These are phyloP conservation scores for Testicularia cyperi DNA, from an alignment of 1,284 basidiomycete species.

Conservation along the genomic window DNA sequence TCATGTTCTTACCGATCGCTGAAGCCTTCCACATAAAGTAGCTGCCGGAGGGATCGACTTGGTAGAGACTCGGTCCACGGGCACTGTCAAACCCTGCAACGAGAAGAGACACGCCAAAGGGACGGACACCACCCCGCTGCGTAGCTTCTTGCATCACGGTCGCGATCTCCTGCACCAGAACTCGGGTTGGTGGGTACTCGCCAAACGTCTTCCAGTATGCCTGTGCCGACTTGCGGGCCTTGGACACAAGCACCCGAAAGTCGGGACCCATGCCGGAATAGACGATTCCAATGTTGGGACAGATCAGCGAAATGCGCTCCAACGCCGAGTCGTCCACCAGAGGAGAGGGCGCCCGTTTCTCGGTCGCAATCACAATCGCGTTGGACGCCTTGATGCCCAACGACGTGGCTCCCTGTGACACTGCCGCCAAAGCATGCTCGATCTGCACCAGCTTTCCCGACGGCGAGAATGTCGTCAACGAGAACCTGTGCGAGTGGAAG, in stretches of 20 bases:
- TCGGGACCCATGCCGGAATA: constrained; percentile 98
- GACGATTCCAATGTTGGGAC: constrained; percentile 98
- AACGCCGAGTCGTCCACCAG: constrained; percentile 96
- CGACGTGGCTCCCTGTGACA: constrained; percentile 81
- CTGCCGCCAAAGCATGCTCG: constrained; percentile 96
- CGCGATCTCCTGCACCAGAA: constrained; percentile 94
- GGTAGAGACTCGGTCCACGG: constrained; percentile 89
- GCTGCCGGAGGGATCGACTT: constrained; percentile 96
- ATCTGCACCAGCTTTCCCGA: constrained; percentile 88
- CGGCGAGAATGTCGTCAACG: constrained; percentile 96
- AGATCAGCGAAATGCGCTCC: constrained; percentile 90
- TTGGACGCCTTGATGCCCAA: constrained; percentile 99
- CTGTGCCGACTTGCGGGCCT: constrained; percentile 95
- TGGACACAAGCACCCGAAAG: constrained; percentile 88
- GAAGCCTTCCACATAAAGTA: constrained; percentile 97
- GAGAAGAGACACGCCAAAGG: constrained; percentile 93
- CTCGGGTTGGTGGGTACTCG: constrained; percentile 96
- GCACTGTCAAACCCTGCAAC: constrained; percentile 94
- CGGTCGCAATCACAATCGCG: constrained; percentile 97
- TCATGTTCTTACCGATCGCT: constrained; percentile 99
- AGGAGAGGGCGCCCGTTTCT: constrained; percentile 97
- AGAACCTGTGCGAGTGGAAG: constrained; percentile 70
- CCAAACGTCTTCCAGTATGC: constrained; percentile 99
- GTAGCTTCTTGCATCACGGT: constrained; percentile 99
- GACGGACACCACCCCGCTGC: constrained; percentile 95